Evolutionary conservation across 495 filamentous ascomycete species (phyloP).

Genomic region (Aspergillus olivimuriae): DNA sequence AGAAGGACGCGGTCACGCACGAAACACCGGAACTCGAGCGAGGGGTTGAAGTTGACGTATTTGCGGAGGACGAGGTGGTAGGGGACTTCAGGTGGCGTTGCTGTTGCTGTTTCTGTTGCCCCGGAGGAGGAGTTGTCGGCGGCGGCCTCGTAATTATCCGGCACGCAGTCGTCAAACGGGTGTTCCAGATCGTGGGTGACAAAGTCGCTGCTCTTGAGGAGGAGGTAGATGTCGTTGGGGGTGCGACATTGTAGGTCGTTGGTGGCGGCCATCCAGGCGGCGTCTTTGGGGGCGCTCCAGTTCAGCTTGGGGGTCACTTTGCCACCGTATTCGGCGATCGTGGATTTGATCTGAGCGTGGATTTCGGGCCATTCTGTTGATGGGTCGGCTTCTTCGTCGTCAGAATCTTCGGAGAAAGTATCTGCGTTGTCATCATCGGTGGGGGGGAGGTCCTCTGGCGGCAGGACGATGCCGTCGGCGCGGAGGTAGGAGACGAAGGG

Average conservation of each 20-base stretch:
- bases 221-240: slow-evolving; percentile 85
- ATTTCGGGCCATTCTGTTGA: slow-evolving; percentile 60
- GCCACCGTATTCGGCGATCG: slow-evolving; percentile 74
- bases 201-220: slow-evolving; percentile 90
- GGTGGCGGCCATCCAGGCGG: slow-evolving; percentile 85
- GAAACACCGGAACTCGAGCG: slow-evolving; percentile 92
- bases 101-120: too few species aligned
- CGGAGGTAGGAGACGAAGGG: slow-evolving; percentile 82
- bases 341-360: slow-evolving; percentile 66
- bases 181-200: slow-evolving; percentile 91
- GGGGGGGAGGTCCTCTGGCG: slow-evolving; percentile 38
- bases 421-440: slow-evolving; percentile 33
- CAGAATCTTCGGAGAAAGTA: slow-evolving; percentile 31
- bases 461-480: slow-evolving; percentile 87
- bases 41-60: slow-evolving; percentile 79
- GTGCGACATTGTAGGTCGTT: slow-evolving; percentile 85
- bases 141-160: slow-evolving; percentile 22
- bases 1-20: slow-evolving; percentile 73
- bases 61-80: slow-evolving; percentile 76
- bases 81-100: slow-evolving; percentile 37
- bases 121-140: slow-evolving; percentile 4
- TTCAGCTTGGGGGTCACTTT: slow-evolving; percentile 87
- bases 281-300: slow-evolving; percentile 96
- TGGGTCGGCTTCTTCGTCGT: slow-evolving; percentile 48
- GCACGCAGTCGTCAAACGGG: slow-evolving; percentile 74